Evolutionary conservation across 768 basidiomycete species (phyloP).

Genomic region (Panellus pusillus): DNA sequence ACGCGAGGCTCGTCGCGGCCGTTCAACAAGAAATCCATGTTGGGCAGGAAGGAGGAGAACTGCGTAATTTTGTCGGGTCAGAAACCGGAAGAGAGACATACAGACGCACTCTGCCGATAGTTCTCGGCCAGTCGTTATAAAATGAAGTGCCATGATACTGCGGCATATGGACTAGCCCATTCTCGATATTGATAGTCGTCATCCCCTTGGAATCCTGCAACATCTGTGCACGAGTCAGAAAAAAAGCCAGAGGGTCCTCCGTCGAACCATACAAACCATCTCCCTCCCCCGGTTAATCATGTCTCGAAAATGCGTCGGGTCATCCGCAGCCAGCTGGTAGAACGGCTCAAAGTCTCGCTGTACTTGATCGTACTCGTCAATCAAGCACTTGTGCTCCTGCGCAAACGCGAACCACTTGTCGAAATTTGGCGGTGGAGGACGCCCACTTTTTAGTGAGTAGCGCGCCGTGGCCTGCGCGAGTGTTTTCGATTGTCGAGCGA

Average conservation of each 20-base stretch:
- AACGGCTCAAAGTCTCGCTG: conserved; percentile 21
- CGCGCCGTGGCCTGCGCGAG: conserved; percentile 20
- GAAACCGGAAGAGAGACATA: background rate
- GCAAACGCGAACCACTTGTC: conserved; percentile 21
- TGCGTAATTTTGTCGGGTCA: background rate
- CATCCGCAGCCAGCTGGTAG: conserved; percentile 15
- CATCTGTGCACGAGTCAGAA: conserved; percentile 2
- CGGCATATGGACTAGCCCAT: conserved; percentile 13
- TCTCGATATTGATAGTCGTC: conserved; percentile 20
- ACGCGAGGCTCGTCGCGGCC: conserved; percentile 23
- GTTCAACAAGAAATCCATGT: conserved; percentile 22
- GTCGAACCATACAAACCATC: conserved; percentile 2
- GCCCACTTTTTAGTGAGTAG: conserved; percentile 19
- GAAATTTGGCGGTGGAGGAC: conserved; percentile 17
- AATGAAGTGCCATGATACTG: conserved; percentile 15
- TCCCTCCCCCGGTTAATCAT: conserved; percentile 14
- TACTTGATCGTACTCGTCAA: conserved; percentile 22
- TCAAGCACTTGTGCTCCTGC: conserved; percentile 16
- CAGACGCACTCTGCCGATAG: conserved; percentile 9
- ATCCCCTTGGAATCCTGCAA: conserved; percentile 15
- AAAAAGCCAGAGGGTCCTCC: background rate
- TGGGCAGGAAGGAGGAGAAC: conserved; percentile 16
- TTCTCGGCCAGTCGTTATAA: conserved; percentile 19
- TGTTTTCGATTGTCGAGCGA: conserved; percentile 14
- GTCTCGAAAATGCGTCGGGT: conserved; percentile 14